These are phyloP conservation scores for Plectosphaerella sp. DNA, from an alignment of 2,329 filamentous ascomycete genomes.

Conservation along the genomic window DNA sequence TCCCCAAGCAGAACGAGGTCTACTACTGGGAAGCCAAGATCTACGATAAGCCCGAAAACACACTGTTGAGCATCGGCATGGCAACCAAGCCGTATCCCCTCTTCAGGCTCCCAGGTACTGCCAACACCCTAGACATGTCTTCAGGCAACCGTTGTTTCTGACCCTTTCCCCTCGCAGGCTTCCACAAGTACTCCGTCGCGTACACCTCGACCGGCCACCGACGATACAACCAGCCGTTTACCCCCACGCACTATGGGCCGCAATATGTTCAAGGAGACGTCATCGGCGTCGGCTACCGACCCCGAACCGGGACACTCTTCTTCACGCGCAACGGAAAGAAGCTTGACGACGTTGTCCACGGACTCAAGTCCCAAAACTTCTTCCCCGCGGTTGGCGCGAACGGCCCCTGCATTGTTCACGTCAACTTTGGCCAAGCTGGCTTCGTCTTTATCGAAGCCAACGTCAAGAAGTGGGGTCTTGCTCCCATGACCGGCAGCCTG, in stretches of 20 bases:
- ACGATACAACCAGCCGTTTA: conserved; percentile 90
- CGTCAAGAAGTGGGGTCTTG: conserved; percentile 98
- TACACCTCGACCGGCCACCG: conserved; percentile 86
- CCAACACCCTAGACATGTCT: conserved; percentile 8
- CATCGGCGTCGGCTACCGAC: conserved; percentile 90
- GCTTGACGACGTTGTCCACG: conserved; percentile 89
- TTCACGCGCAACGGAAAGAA: conserved; percentile 98
- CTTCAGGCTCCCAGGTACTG: conserved; percentile 84
- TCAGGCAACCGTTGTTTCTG: conserved; percentile 1
- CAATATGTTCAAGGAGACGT: conserved; percentile 90
- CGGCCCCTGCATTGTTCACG: conserved; percentile 86
- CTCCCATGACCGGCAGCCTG: conserved; percentile 90
- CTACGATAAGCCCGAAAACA: conserved; percentile 91
- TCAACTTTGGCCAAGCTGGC: conserved; percentile 96
- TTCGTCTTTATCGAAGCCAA: conserved; percentile 99
- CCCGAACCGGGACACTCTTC: conserved; percentile 90
- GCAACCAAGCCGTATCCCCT: conserved; percentile 95
- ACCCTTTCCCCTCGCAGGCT: conserved; percentile 48
- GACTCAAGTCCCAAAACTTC: conserved; percentile 91
- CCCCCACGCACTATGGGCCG: conserved; percentile 73
- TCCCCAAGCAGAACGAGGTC: conserved; percentile 98
- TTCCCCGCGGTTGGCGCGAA: conserved; percentile 97
- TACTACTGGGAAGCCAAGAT: conserved; percentile 99
- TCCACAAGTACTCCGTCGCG: conserved; percentile 87
- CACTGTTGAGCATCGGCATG: conserved; percentile 85